Percentiles rank a stretch among this genome's conserved stretches.
Conservation (phyloP, 495 filamentous ascomycete genomes). For the Hypoxylon lenormandii region DNA sequence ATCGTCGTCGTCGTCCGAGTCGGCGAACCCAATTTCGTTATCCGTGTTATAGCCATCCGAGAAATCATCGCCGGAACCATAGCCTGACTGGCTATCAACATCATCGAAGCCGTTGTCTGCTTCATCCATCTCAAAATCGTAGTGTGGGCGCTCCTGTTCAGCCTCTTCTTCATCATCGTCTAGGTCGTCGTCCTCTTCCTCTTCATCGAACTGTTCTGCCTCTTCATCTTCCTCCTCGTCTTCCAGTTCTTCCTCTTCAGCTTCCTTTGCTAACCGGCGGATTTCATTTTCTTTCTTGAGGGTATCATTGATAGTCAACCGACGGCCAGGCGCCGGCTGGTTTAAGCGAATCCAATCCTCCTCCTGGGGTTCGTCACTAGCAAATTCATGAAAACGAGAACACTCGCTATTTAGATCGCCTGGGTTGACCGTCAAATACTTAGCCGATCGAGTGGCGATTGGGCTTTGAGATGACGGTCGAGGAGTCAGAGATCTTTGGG, state of each 20-base stretch:
- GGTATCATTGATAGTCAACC: slow-evolving; percentile 88
- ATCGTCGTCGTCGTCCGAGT: slow-evolving; percentile 86
- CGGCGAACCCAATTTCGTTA: slow-evolving; percentile 92
- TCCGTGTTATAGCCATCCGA: slow-evolving; percentile 91
- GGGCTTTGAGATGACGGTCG: slow-evolving; percentile 54
- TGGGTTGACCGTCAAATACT: slow-evolving; percentile 63
- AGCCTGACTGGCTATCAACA: slow-evolving; percentile 65
- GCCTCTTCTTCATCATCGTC: slow-evolving; percentile 62
- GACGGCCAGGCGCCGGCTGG: slow-evolving; percentile 66
- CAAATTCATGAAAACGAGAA: slow-evolving; percentile 91
- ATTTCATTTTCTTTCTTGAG: slow-evolving; percentile 90
- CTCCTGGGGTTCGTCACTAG: slow-evolving; percentile 79
- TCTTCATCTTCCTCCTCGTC: slow-evolving; percentile 73
- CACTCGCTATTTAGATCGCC: slow-evolving; percentile 73
- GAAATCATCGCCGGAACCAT: slow-evolving; percentile 74
- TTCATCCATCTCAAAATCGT: slow-evolving; percentile 41
- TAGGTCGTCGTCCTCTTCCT: slow-evolving; percentile 64
- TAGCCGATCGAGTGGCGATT: slow-evolving; percentile 49
- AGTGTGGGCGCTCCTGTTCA: slow-evolving; percentile 51
- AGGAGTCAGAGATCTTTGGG: slow-evolving; percentile 62
- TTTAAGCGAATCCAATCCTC: slow-evolving; percentile 87
- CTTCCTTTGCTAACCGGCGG: slow-evolving; percentile 87
- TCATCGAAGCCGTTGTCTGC: slow-evolving; percentile 61
- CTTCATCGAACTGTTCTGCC: slow-evolving; percentile 66
- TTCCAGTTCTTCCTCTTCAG: slow-evolving; percentile 83